phyloP scores from a whole-genome alignment of 2,329 filamentous ascomycete genomes.

The Neofusicoccum umdonicola region DNA sequence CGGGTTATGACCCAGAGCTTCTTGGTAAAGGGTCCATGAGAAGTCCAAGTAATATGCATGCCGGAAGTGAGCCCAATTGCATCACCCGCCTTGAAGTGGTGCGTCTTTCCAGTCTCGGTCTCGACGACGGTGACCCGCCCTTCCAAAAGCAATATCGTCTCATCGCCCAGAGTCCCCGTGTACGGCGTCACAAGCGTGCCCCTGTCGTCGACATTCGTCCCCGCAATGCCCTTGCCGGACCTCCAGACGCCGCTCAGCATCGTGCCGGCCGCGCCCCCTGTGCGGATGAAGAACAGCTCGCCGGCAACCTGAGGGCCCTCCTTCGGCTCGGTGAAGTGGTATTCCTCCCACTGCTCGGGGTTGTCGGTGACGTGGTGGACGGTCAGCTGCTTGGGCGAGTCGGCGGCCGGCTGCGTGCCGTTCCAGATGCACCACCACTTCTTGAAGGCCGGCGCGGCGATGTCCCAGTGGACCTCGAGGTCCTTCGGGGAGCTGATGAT shows the following conservation, averaged over 20 bases:
- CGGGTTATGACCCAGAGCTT: constrained; percentile 16
- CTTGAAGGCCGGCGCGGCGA: constrained; percentile 13
- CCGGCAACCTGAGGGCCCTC: not conserved
- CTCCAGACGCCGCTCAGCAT: constrained; percentile 16
- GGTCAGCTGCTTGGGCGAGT: not conserved
- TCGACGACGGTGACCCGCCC: not conserved
- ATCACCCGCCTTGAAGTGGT: constrained; percentile 8
- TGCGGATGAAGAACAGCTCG: constrained; percentile 11
- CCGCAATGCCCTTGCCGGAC: constrained; percentile 15
- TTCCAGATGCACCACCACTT: constrained; percentile 16
- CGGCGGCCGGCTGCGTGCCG: not conserved
- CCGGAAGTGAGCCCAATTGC: constrained; percentile 1
- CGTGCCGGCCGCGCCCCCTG: not conserved
- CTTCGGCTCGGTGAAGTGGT: constrained; percentile 10
- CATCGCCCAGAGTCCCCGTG: constrained; percentile 14
- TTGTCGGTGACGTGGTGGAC: constrained; percentile 7
- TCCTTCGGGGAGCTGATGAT: constrained; percentile 18
- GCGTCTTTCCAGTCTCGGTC: constrained; percentile 5
- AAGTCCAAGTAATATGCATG: constrained; percentile 9
- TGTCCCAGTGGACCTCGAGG: constrained; percentile 15
- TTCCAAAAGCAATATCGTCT: constrained; percentile 16
- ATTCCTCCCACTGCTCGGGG: not conserved
- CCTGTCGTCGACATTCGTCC: not conserved
- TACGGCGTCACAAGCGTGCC: constrained; percentile 17
- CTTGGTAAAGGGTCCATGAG: not conserved